phyloP scores from a whole-genome alignment of 2,329 filamentous ascomycete species.

The Penicillium sp. region DNA sequence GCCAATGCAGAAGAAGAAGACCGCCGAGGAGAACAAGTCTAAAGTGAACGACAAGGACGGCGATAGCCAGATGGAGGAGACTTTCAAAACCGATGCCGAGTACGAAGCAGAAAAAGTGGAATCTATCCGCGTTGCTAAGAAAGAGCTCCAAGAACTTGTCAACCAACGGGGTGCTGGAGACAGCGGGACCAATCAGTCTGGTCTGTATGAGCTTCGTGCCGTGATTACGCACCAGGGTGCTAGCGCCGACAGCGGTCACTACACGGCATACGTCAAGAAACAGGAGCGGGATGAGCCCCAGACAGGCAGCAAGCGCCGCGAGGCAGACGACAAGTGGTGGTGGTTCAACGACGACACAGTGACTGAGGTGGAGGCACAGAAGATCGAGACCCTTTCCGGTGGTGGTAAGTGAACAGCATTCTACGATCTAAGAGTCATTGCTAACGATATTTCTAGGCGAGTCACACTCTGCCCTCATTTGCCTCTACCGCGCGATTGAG shows the following conservation, averaged over 20 bases:
- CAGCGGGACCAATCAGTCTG: constrained; percentile 85
- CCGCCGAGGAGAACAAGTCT: constrained; percentile 51
- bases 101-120: constrained; percentile 81
- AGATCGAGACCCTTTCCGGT: constrained; percentile 85
- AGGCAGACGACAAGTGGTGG: constrained; percentile 95
- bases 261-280: constrained; percentile 98
- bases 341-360: constrained; percentile 99
- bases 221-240: constrained; percentile 96
- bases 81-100: constrained; percentile 91
- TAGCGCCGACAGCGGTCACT: constrained; percentile 95
- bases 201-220: constrained; percentile 89
- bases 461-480: constrained; percentile 52
- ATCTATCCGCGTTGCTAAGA: constrained; percentile 75
- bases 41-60: constrained; percentile 59
- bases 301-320: constrained; percentile 63
- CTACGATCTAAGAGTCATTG: constrained; percentile 4
- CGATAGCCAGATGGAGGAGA: constrained; percentile 70
- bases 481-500: constrained; percentile 53
- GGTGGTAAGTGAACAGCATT: constrained; percentile 61
- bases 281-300: constrained; percentile 65
- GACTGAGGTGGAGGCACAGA: constrained; percentile 83
- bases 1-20: constrained; percentile 51
- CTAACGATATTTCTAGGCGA: constrained; percentile 41
- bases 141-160: constrained; percentile 78
- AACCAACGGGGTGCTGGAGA: constrained; percentile 72